These are phyloP conservation scores for Aspergillus fijiensis DNA, from an alignment of 2,329 filamentous ascomycete species.

Conservation along the genomic window DNA sequence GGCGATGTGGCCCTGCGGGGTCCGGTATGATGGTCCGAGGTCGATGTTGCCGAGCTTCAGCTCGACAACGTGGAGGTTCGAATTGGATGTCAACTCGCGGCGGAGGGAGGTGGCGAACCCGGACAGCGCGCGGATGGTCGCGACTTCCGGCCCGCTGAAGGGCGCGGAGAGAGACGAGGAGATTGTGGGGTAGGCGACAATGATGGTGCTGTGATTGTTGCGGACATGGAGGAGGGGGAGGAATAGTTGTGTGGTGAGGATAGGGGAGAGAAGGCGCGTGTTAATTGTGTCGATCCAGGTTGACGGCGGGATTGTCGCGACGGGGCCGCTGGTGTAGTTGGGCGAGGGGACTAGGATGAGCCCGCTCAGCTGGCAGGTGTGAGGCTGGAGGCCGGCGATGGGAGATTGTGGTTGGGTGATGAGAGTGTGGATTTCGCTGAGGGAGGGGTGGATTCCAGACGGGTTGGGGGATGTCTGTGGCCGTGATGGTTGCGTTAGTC, in stretches of 20 bases:
- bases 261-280: slow-evolving; percentile 84
- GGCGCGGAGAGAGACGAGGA: slow-evolving; percentile 46
- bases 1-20: slow-evolving; percentile 43
- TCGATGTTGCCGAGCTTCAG: slow-evolving; percentile 92
- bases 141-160: slow-evolving; percentile 71
- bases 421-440: slow-evolving; percentile 70
- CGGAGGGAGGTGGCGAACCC: slow-evolving; percentile 80
- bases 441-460: slow-evolving; percentile 56
- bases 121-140: slow-evolving; percentile 80
- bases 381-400: slow-evolving; percentile 71
- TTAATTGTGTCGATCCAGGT: slow-evolving; percentile 89
- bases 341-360: slow-evolving; percentile 78
- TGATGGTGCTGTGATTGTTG: slow-evolving; percentile 50
- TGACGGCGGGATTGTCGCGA: slow-evolving; percentile 80
- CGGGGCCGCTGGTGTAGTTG: slow-evolving; percentile 76
- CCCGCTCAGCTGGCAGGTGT: slow-evolving; percentile 73
- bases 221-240: slow-evolving; percentile 71
- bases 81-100: slow-evolving; percentile 69
- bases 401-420: slow-evolving; percentile 74
- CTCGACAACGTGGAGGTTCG: slow-evolving; percentile 72
- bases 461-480: slow-evolving; percentile 61
- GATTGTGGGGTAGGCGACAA: slow-evolving; percentile 47
- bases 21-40: slow-evolving; percentile 61
- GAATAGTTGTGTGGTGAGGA: slow-evolving; percentile 85
- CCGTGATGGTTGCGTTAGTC: slow-evolving; percentile 9